Conservation (phyloP, 2,329 filamentous ascomycete species). For the Bipolaris gigantea region DNA sequence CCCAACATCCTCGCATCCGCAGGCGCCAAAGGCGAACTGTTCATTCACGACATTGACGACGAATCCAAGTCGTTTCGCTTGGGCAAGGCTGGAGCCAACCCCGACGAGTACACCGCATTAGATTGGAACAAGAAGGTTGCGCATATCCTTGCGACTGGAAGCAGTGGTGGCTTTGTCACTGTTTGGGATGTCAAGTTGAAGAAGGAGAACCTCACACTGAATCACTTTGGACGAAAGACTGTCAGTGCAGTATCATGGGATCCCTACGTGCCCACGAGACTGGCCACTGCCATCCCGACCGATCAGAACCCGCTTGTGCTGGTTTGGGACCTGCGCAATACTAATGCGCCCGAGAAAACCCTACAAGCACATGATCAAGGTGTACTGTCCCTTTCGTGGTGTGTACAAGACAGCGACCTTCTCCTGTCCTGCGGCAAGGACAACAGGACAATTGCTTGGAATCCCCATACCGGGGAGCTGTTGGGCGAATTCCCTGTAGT, state of each 20-base stretch:
- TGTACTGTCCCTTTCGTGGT: slow-evolving; percentile 94
- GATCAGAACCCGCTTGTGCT: slow-evolving; percentile 86
- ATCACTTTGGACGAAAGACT: slow-evolving; percentile 83
- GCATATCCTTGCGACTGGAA: slow-evolving; percentile 93
- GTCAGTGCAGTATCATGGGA: slow-evolving; percentile 98
- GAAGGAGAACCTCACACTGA: slow-evolving; percentile 93
- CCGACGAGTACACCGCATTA: slow-evolving; percentile 92
- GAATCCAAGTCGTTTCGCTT: slow-evolving; percentile 84
- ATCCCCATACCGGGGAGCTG: slow-evolving; percentile 83
- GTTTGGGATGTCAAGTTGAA: slow-evolving; percentile 99
- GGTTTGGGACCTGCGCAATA: slow-evolving; percentile 94
- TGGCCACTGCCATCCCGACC: slow-evolving; percentile 87
- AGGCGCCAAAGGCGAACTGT: slow-evolving; percentile 93
- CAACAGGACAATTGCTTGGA: slow-evolving; percentile 94
- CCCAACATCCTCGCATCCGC: slow-evolving; percentile 90
- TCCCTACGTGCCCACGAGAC: slow-evolving; percentile 86
- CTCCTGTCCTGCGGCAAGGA: slow-evolving; percentile 95
- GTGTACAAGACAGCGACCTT: slow-evolving; percentile 83
- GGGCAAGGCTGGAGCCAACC: slow-evolving; percentile 82
- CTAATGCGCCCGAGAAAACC: slow-evolving; percentile 86
- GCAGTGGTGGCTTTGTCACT: slow-evolving; percentile 90
- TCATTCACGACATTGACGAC: slow-evolving; percentile 92
- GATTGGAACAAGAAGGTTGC: slow-evolving; percentile 99
- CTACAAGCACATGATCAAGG: slow-evolving; percentile 93
- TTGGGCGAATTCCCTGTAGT: slow-evolving; percentile 95